A percentile compares a stretch with the other conserved stretches of the same genome.
Evolutionary conservation across 805 yeast species (phyloP).

Genomic region (Groenewaldozyma salmanticensis): DNA sequence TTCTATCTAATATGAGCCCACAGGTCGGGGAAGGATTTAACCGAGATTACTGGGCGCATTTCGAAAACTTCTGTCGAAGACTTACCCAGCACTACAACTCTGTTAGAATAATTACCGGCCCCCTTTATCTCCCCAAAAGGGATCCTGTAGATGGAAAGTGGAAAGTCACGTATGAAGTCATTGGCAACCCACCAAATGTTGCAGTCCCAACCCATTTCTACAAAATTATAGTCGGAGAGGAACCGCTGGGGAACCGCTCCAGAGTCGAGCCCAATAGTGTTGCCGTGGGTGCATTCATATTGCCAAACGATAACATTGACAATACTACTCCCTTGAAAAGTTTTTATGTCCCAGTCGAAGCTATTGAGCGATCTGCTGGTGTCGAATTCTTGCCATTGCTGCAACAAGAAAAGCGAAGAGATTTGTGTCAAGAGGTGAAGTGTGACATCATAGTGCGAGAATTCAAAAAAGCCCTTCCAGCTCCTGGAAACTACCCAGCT

Average conservation of each 20-base stretch:
- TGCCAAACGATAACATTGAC: slow-evolving; percentile 77
- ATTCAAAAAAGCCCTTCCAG: slow-evolving; percentile 38
- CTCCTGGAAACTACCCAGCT: slow-evolving; percentile 15
- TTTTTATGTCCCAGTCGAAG: slow-evolving; percentile 84
- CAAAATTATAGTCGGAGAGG: slow-evolving; percentile 82
- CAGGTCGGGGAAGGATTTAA: slow-evolving; percentile 98
- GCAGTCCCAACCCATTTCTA: slow-evolving; percentile 98
- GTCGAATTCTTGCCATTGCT: slow-evolving; percentile 66
- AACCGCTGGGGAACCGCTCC: slow-evolving; percentile 26
- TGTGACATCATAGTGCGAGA: slow-evolving; percentile 80
- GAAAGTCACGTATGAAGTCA: slow-evolving; percentile 79
- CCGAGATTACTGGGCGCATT: slow-evolving; percentile 96
- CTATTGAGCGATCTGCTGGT: slow-evolving; percentile 81
- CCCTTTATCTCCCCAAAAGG: slow-evolving; percentile 73
- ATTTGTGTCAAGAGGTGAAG: slow-evolving; percentile 67
- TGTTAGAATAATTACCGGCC: slow-evolving; percentile 89
- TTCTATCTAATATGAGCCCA: slow-evolving; percentile 84
- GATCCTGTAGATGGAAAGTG: slow-evolving; percentile 70
- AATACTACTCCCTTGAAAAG: slow-evolving; percentile 60
- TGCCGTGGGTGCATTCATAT: slow-evolving; percentile 84
- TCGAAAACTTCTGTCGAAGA: slow-evolving; percentile 79
- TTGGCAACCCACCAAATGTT: slow-evolving; percentile 91
- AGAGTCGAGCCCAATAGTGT: slow-evolving; percentile 21
- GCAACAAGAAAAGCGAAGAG: slow-evolving; percentile 45
- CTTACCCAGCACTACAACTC: slow-evolving; percentile 60